Conservation (phyloP, 495 filamentous ascomycete species). For the Aspergillus bertholletiae region DNA sequence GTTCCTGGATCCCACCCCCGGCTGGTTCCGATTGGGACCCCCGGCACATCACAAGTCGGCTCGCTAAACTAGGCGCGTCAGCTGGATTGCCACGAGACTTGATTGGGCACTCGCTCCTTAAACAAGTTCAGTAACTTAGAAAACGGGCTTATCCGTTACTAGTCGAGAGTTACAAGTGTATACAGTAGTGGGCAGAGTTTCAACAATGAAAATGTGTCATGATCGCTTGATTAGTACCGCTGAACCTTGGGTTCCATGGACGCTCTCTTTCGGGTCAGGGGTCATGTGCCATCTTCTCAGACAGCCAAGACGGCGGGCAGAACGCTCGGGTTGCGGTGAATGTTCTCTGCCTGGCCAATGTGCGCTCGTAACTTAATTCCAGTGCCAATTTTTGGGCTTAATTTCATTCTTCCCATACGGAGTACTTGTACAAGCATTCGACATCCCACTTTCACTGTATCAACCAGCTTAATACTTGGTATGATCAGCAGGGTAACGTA, state of each 20-base stretch:
- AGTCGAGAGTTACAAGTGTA: background rate
- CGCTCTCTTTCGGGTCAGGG: background rate
- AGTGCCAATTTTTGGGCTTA: background rate
- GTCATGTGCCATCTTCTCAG: background rate
- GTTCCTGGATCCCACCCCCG: constrained; percentile 3
- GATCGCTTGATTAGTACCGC: no score
- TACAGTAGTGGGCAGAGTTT: background rate
- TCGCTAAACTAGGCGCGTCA: constrained; percentile 4
- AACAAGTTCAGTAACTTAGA: background rate
- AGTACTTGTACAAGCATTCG: no score
- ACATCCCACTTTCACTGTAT: no score
- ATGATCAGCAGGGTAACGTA: background rate
- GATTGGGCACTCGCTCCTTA: constrained; percentile 2
- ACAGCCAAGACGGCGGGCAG: background rate
- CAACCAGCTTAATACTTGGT: background rate
- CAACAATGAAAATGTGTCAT: background rate
- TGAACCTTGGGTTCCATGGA: background rate
- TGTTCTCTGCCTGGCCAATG: background rate
- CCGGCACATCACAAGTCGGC: constrained; percentile 3
- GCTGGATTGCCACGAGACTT: constrained; percentile 2
- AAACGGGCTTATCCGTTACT: background rate
- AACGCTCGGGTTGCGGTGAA: background rate
- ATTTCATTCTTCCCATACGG: no score
- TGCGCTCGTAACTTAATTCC: background rate
- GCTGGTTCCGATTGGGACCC: constrained; percentile 9